Evolutionary conservation across 257 asterid genomes (phyloP), one percentile per base, ranked within the genome.

Genomic region (Petunia secreta): DNA sequence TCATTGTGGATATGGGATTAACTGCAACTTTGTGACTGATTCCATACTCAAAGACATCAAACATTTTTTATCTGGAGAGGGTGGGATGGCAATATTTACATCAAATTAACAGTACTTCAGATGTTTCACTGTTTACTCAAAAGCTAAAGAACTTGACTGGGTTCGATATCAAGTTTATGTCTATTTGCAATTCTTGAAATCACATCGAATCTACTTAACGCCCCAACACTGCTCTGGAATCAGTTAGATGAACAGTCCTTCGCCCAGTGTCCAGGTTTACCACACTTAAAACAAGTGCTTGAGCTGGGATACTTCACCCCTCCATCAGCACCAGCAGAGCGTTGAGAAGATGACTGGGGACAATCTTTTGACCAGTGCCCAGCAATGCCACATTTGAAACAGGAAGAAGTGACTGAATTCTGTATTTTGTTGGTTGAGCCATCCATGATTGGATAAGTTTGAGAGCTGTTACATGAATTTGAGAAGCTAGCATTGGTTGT

Each of bases 351-450:
- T 0, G 53, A 75, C 25, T 62, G 75, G 6, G 55, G 39, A 75
- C 84, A 81, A 75, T 81, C 81, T 63, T 66, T 81, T 53, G 69
- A 77, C 84, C 84, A 75, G 57, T 81, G 77, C 5, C 84, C 81
- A 9, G 68, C 84, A 36, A 75, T 81, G 59, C 84, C 84, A 63
- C 84, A 81, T 81, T 75, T 81, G 69, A 62, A 81, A 66, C 81
- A 53, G 25, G 82, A 79, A 39, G 65, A 57, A 63, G 54, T 41
- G 16, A 63, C 79, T 37, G 84, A 10, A 5, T 48, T 81, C 34
- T 81, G 38, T 9, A 79, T 81, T 81, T 81, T 81, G 81, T 81
- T 81, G 78, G 39, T 41, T 6, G 43, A 54, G 38, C 43, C 54
- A 58, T 34, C 55, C 44, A 71, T 63, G 39, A 39, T 75, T 62